Percentiles rank a stretch among this genome's conserved stretches.
Conservation (phyloP, 495 filamentous ascomycete species). For the Penicillium macrosclerotiorum region DNA sequence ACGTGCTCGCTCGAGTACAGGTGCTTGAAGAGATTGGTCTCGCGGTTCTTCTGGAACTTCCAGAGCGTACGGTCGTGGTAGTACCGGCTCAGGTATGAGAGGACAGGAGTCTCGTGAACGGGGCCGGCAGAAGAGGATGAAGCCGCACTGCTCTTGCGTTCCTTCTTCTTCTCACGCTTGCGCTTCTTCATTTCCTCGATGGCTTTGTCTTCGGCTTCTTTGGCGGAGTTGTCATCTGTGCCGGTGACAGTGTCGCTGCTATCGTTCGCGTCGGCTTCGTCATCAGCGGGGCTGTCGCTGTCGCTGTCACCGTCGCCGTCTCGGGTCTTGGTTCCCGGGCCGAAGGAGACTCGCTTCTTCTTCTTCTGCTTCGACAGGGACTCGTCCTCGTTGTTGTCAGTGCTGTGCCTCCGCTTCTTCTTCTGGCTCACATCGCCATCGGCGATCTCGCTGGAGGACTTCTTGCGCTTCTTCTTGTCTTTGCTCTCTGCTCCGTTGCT, state of each 20-base stretch:
- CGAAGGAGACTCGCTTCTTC: conserved; percentile 76
- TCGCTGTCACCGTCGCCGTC: conserved; percentile 44
- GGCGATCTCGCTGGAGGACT: conserved; percentile 7
- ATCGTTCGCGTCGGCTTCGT: conserved; percentile 14
- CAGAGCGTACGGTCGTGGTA: conserved; percentile 62
- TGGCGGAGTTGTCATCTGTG: conserved; percentile 12
- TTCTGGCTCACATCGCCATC: conserved; percentile 17
- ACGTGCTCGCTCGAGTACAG: conserved; percentile 66
- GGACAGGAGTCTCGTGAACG: conserved; percentile 54
- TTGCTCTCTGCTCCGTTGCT: conserved; percentile 13
- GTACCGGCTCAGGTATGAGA: conserved; percentile 72
- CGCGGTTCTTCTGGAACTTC: conserved; percentile 93
- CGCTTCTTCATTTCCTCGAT: conserved; percentile 28
- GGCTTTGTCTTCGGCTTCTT: conserved; percentile 12
- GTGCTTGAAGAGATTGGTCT: conserved; percentile 79
- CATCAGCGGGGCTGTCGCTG: conserved; percentile 6
- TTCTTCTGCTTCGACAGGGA: conserved; percentile 29
- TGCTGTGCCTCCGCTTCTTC: conserved; percentile 24
- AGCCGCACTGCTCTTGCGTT: conserved; percentile 17
- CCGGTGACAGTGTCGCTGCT: conserved; percentile 11
- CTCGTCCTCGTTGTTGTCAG: conserved; percentile 19
- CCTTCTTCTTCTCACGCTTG: conserved; percentile 38
- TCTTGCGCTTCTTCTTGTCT: conserved; percentile 26
- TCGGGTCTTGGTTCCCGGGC: conserved; percentile 62
- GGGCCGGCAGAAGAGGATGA: conserved; percentile 3